Evolutionary conservation across 371 early-diverging fungal species (phyloP), one percentile per base, ranked within the genome.

Genomic region (Mortierella sp.): DNA sequence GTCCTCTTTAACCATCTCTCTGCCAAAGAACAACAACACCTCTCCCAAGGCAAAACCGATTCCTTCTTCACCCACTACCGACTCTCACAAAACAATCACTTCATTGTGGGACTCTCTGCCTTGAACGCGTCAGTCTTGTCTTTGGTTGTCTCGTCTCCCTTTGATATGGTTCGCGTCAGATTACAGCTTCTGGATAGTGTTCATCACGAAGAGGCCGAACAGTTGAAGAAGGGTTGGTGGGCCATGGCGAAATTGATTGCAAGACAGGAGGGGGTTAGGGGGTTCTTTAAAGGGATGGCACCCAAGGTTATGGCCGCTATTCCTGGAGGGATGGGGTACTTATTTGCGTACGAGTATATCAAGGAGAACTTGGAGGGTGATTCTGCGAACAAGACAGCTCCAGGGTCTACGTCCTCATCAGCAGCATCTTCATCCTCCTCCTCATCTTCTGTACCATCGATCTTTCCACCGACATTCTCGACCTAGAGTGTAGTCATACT

Each of bases 91-190:
- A 84, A 79, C 70, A 79, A 76, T 38, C 65, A 63, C 26, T 24
- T 84, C 58, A 84, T 84, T 57, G 79, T 84, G 8, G 81, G 79
- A 26, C n/a, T 81, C 24, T 76, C 85, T 16, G 85, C 85, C n/a
- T 71, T 84, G 63, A 81, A 81, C 52, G 81, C 81, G 14, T 78
- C 85, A 11, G 24, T 81, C 26, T 2, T 76, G 54, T 81, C 81
- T 3, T 57, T 84, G 47, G 42, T 79, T 21, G 65, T 81, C 24
- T 84, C 85, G 10, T 78, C 79, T 0, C 85, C 85, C 1, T 84
- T 84, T 70, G 85, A 84, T 48, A 84, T 84, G 85, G 81, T 84
- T 45, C 85, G 85, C 28, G 85, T 84, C 38, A 79, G 85, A 14
- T 31, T 84, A 16, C 85, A 84, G 60, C 70, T 84, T 11, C 45